Percentiles rank a stretch among this genome's conserved stretches.
Evolutionary conservation across 306 rosid species (phyloP).

Genomic region (Pyrus bretschneideri): DNA sequence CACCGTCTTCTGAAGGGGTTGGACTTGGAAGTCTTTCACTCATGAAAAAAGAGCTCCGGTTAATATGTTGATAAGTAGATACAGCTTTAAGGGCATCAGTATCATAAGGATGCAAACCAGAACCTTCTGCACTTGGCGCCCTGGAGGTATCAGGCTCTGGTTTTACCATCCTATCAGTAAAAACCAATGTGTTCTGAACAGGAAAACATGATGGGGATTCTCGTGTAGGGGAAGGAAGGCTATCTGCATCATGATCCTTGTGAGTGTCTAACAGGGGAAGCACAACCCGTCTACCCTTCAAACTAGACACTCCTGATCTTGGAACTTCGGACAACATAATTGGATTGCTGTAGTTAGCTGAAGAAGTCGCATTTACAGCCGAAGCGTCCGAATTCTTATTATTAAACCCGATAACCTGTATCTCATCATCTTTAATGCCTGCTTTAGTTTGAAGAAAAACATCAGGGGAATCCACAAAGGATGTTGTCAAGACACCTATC

Average conservation of each 20-base stretch:
- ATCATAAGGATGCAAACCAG: slow-evolving; percentile 60
- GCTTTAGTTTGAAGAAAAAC: slow-evolving; percentile 13
- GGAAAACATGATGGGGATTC: slow-evolving; percentile 51
- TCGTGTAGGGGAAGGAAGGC: slow-evolving; percentile 94
- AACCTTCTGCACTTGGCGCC: slow-evolving; percentile 24
- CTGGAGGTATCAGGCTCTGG: slow-evolving; percentile 29
- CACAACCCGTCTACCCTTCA: slow-evolving; percentile 56
- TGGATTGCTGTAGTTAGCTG: slow-evolving; percentile 24
- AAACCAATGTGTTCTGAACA: slow-evolving; percentile 34
- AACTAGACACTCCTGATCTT: slow-evolving; percentile 41
- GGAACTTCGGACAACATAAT: slow-evolving; percentile 20
- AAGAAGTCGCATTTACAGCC: slow-evolving; percentile 26
- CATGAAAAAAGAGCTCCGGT: slow-evolving; percentile 57
- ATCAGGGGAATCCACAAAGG: slow-evolving; percentile 31
- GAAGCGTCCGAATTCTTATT: slow-evolving; percentile 20
- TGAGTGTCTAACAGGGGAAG: slow-evolving; percentile 90
- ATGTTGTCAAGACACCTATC: slow-evolving; percentile 50
- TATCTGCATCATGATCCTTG: slow-evolving; percentile 89
- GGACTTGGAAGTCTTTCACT: slow-evolving; percentile 91
- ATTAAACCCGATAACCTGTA: slow-evolving; percentile 15
- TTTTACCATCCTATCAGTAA: slow-evolving; percentile 32
- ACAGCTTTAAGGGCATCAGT: slow-evolving; percentile 87
- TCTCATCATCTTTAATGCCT: slow-evolving; percentile 24
- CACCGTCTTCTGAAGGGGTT: slow-evolving; percentile 83
- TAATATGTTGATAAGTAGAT: slow-evolving; percentile 89